These are phyloP conservation scores for Colletotrichum tanaceti DNA, from an alignment of 2,329 filamentous ascomycete genomes.

Conservation along the genomic window DNA sequence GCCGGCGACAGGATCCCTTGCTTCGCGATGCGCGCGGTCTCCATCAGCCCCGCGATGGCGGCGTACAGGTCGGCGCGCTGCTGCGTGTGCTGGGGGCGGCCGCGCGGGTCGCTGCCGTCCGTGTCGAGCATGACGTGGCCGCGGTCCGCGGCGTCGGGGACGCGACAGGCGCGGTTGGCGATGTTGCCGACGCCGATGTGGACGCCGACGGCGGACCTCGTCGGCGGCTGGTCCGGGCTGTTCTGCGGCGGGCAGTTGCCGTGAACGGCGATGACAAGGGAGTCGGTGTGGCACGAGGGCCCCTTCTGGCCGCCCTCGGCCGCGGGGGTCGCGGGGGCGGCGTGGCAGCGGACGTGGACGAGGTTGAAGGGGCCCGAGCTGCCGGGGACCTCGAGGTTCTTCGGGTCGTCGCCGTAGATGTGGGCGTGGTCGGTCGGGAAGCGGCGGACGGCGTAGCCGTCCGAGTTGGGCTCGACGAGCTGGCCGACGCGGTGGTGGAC, in stretches of 20 bases:
- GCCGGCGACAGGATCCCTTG: background rate
- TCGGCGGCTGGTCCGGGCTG: conserved; percentile 10
- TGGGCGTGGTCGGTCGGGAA: conserved; percentile 9
- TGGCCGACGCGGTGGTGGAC: conserved; percentile 8
- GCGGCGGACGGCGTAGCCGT: conserved; percentile 21
- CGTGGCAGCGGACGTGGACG: conserved; percentile 18
- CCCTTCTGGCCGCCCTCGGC: background rate
- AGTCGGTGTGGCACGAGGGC: conserved; percentile 8
- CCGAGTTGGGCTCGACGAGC: conserved; percentile 10
- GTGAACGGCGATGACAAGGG: conserved; percentile 21
- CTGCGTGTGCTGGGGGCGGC: conserved; percentile 19
- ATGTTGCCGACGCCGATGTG: conserved; percentile 10
- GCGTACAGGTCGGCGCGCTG: conserved; percentile 18
- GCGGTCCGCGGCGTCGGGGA: conserved; percentile 13
- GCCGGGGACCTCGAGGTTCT: conserved; percentile 3
- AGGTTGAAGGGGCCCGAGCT: background rate
- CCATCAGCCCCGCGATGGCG: conserved; percentile 13
- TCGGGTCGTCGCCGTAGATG: conserved; percentile 13
- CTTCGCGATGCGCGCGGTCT: background rate
- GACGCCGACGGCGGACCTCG: conserved; percentile 18
- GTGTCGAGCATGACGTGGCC: conserved; percentile 19
- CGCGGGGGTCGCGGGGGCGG: background rate
- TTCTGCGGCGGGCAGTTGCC: conserved; percentile 14
- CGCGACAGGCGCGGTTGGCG: conserved; percentile 12
- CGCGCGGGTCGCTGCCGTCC: conserved; percentile 16